Conservation (phyloP, 1,284 basidiomycete species). For the Austroboletus sp. region DNA sequence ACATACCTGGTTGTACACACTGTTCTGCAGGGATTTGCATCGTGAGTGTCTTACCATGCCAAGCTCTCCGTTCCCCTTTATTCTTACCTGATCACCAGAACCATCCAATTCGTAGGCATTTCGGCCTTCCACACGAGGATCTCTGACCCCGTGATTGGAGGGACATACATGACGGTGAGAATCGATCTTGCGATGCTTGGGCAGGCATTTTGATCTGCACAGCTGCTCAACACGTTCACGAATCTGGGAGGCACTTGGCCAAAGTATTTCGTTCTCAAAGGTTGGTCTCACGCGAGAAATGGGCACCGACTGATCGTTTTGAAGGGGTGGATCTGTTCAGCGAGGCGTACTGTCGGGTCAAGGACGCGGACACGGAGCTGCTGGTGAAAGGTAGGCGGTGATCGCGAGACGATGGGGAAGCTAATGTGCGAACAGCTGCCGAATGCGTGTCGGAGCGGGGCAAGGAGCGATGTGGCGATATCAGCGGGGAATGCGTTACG, state of each 20-base stretch:
- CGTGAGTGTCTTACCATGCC: conserved; percentile 44
- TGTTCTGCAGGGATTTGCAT: conserved; percentile 78
- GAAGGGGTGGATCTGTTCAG: conserved; percentile 81
- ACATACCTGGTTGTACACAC: conserved; percentile 74
- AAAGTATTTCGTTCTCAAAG: conserved; percentile 86
- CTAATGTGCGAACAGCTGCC: conserved; percentile 41
- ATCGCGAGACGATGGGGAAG: neutral
- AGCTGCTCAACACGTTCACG: conserved; percentile 92
- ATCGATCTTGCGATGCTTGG: neutral
- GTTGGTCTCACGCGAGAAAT: conserved; percentile 41
- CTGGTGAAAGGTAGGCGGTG: conserved; percentile 50
- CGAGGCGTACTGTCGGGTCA: conserved; percentile 72
- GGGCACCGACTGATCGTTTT: conserved; percentile 8
- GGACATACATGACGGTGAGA: conserved; percentile 93
- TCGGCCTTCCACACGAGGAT: conserved; percentile 97
- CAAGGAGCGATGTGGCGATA: conserved; percentile 68
- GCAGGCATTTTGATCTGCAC: conserved; percentile 9
- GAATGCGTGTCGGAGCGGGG: conserved; percentile 91
- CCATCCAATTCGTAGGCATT: conserved; percentile 96
- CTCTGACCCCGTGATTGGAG: conserved; percentile 94
- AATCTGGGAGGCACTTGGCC: conserved; percentile 99
- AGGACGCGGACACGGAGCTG: conserved; percentile 47
- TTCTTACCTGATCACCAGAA: conserved; percentile 44
- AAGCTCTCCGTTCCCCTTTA: neutral
- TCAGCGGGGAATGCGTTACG: conserved; percentile 76